These are phyloP conservation scores for Aspergillus asperescens DNA, from an alignment of 495 filamentous ascomycete species.

Conservation along the genomic window DNA sequence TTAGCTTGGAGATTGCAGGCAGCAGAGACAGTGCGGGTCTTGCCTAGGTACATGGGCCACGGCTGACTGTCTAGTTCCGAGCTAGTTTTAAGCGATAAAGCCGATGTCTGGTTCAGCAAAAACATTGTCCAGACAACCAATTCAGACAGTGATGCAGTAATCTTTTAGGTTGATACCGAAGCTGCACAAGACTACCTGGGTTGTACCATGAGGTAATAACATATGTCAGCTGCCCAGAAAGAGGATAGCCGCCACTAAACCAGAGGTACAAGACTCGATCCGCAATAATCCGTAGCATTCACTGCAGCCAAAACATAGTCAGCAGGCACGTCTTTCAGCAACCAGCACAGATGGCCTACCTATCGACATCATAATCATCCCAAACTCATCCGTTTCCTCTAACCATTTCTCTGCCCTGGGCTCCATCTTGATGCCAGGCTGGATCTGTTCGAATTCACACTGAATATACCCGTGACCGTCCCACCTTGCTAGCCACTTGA, in stretches of 20 bases:
- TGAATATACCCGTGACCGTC: conserved; percentile 30
- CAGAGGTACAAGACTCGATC: background rate
- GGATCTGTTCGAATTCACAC: conserved; percentile 31
- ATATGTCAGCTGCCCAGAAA: too few species aligned
- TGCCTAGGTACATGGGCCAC: too few species aligned
- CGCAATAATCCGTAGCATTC: conserved; percentile 7
- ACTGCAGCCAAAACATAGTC: background rate
- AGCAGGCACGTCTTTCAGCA: too few species aligned
- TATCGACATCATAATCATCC: conserved; percentile 11
- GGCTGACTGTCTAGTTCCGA: too few species aligned
- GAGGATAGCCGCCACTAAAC: background rate
- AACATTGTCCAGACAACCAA: too few species aligned
- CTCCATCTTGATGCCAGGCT: conserved; percentile 1
- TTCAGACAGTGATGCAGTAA: too few species aligned
- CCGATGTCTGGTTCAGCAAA: too few species aligned
- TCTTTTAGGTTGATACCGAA: too few species aligned
- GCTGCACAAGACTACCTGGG: too few species aligned
- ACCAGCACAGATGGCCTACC: background rate
- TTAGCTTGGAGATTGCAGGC: background rate
- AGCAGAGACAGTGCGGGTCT: too few species aligned
- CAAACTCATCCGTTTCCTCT: conserved; percentile 12
- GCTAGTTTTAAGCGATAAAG: too few species aligned
- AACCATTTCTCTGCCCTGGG: conserved; percentile 8
- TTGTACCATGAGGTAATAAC: too few species aligned
- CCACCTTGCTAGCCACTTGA: conserved; percentile 35